Evolutionary conservation across 1,284 basidiomycete genomes (phyloP), one percentile per base, ranked within the genome.

Genomic region (Moesziomyces aphidis): DNA sequence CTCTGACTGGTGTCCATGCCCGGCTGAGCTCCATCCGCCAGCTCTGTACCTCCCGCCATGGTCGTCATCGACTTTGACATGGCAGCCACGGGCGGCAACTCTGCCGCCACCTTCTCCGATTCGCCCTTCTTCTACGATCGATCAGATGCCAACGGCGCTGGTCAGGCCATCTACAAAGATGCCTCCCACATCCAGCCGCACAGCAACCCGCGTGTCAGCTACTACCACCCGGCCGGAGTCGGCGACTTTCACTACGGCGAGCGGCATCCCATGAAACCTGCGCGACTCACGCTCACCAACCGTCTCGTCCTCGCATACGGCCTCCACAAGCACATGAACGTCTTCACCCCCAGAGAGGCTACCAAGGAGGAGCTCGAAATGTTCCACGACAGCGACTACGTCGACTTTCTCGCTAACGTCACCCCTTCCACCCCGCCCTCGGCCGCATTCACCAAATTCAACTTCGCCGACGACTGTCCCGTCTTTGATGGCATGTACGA

Each of bases 181-280:
- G 77, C 77, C 7, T 26, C 36, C 48, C 63, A 72, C 44, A 55
- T 77, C 1, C 73, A 83, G 62, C 76, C 84, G 1, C 84, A 85
- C 52, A 82, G 81, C 0, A 77, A 79, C 28, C 66, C 93, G 0
- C 90, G 92, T 72, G 96, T 99, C 11, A 94, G 94, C 15, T 99
- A 98, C 86, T 99, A 97, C 86, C 95, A 92, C 80, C 93, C 96
- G 0, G 92, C 93, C 85, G 93, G 92, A 57, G 93, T 98, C 4
- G 97, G 97, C 2, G 91, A 94, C 78, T 94, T 95, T 85, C 80
- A 83, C 72, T 83, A 82, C 24, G 83, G 95, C 92, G 94, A 97
- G 89, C 89, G 92, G 49, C 96, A 99, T 87, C 97, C 96, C 3
- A 99, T 99, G 96, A 97, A 98, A 83, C 96, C 96, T 1, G 94